A percentile compares a stretch with the other conserved stretches of the same genome.
Conservation (phyloP, 352 stramenopile genomes). For the Phytopythium litorale region DNA sequence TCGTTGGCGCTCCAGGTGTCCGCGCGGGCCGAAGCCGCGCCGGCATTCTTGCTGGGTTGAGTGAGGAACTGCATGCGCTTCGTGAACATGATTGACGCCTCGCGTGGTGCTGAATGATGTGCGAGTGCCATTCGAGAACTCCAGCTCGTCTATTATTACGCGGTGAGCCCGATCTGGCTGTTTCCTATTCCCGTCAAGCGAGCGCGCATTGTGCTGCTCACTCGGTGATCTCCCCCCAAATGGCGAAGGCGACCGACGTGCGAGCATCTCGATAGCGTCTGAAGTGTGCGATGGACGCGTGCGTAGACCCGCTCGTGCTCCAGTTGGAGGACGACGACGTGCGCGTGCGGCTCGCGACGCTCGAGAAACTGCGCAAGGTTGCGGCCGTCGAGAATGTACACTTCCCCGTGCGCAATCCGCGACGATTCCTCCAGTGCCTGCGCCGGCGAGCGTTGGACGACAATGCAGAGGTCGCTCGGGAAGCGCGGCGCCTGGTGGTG, state of each 20-base stretch:
- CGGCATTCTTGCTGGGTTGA: not conserved
- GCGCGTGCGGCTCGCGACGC: constrained; percentile 39
- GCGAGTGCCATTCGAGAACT: not conserved
- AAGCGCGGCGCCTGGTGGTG: constrained; percentile 54
- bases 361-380: constrained; percentile 65
- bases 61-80: not conserved
- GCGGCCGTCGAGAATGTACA: constrained; percentile 55
- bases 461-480: constrained; percentile 36
- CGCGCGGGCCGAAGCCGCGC: not conserved
- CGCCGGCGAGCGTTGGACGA: constrained; percentile 50
- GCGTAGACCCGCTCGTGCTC: constrained; percentile 71
- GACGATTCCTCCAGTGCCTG: constrained; percentile 69
- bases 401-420: constrained; percentile 68
- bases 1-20: not conserved
- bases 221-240: not conserved
- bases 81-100: not conserved
- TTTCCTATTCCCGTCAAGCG: not conserved
- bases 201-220: not conserved
- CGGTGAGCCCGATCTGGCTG: not conserved
- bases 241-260: constrained; percentile 1
- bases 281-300: constrained; percentile 31
- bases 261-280: constrained; percentile 1
- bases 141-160: not conserved
- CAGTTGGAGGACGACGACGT: constrained; percentile 76
- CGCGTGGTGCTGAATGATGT: not conserved